Evolutionary conservation across 1,284 basidiomycete species (phyloP), one percentile per base, ranked within the genome.

Genomic region (Flammula alnicola): DNA sequence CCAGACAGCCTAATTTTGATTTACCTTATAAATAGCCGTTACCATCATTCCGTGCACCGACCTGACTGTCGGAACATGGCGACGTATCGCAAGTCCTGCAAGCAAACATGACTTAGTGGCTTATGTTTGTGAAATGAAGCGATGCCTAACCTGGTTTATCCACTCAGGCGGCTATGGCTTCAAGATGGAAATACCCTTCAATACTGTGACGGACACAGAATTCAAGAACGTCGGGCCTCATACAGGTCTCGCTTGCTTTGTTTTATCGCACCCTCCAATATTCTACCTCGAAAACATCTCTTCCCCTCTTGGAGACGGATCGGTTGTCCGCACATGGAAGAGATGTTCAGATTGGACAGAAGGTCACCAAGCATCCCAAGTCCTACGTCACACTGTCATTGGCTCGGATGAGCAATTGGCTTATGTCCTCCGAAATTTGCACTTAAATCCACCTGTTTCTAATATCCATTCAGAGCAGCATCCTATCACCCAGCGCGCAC

Each of bases 161-260:
- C 79, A 83, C 35, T 86, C 85, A 12, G 75, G 71, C 1, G 87
- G 86, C 22, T 78, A 78, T 56, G 81, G 85, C 29, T 91, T 90
- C 76, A 91, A 91, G 67, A 91, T 92, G 84, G 86, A 88, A 55
- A 77, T 91, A n/a, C 79, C 86, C 3, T 89, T 86, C 64, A 74
- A 81, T 49, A 75, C 65, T 54, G 82, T 92, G 52, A 56, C 75
- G 16, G 73, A 81, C 36, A 77, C 81, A 5, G 77, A 81, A 47
- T 84, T 88, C 65, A 69, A 74, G 20, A 77, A 81, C 52, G 67
- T 75, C 11, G 69, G 78, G 22, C 78, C 82, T 12, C 83, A 80
- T 17, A 72, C 77, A 10, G 86, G 78, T 17, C 69, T 80, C 12
- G 84, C 82, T 3, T 74, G 80, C 0, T 83, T 91, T 62, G 61